Conservation (phyloP, 140 eudicot genomes). For the Ambrosia hybrid region DNA sequence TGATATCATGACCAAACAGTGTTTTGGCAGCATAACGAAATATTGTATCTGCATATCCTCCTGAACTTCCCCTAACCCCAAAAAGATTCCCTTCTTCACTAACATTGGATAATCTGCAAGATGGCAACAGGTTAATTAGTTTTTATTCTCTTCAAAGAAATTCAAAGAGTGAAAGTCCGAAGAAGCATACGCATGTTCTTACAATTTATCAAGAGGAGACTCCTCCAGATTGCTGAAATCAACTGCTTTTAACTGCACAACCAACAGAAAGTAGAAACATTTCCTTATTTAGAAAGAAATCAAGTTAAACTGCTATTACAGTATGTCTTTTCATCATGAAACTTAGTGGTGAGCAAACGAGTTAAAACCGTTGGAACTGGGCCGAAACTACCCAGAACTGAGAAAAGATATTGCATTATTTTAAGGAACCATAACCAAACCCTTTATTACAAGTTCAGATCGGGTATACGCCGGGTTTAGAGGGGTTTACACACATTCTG, state of each 20-base stretch:
- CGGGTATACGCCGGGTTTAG: no score
- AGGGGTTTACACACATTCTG: no score
- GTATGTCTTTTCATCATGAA: no score
- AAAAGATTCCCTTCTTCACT: conserved; percentile 71
- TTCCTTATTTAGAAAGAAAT: not conserved
- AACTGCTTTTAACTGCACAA: conserved; percentile 71
- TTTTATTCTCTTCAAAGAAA: not conserved
- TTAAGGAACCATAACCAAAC: no score
- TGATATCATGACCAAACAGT: conserved; percentile 68
- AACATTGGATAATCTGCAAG: conserved; percentile 72
- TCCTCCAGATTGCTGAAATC: conserved; percentile 79
- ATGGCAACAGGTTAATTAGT: not conserved
- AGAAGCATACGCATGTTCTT: conserved; percentile 29
- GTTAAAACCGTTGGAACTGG: no score
- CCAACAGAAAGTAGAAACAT: conserved; percentile 6
- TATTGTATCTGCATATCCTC: conserved; percentile 89
- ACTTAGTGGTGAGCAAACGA: no score
- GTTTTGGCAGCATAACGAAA: conserved; percentile 74
- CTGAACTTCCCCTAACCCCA: conserved; percentile 92
- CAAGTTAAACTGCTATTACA: not conserved
- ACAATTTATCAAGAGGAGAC: conserved; percentile 85
- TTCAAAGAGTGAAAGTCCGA: not conserved
- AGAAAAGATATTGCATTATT: no score
- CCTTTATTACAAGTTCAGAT: no score
- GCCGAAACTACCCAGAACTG: no score